A percentile compares a stretch with the other conserved stretches of the same genome.
Evolutionary conservation across 2,329 filamentous ascomycete species (phyloP).

Genomic region (Monilinia polystroma): DNA sequence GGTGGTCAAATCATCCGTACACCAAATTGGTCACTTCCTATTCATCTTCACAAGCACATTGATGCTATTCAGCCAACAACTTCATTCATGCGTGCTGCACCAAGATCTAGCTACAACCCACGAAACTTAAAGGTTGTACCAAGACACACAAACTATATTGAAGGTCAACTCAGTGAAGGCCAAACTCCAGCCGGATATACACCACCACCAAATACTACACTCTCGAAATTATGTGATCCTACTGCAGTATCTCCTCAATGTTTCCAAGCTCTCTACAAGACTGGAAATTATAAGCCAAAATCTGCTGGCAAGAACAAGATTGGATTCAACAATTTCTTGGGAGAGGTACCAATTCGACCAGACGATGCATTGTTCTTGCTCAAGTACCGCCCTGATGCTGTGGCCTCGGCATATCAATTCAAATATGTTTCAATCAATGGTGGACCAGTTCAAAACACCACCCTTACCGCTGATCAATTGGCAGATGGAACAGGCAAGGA

Average conservation of each 20-base stretch:
- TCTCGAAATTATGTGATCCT: slow-evolving; percentile 62
- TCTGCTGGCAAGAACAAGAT: slow-evolving; percentile 30
- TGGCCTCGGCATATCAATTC: slow-evolving; percentile 26
- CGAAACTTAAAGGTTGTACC: neutral
- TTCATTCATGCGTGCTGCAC: slow-evolving; percentile 50
- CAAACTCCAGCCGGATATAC: slow-evolving; percentile 32
- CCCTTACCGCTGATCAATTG: slow-evolving; percentile 25
- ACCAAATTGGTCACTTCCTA: slow-evolving; percentile 57
- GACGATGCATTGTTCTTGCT: slow-evolving; percentile 30
- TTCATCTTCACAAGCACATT: slow-evolving; percentile 56
- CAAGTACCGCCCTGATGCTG: slow-evolving; percentile 31
- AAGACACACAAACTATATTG: slow-evolving; percentile 20
- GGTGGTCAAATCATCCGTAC: slow-evolving; percentile 53
- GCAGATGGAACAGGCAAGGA: slow-evolving; percentile 41
- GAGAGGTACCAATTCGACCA: slow-evolving; percentile 30
- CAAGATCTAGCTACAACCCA: slow-evolving; percentile 16
- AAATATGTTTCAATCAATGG: slow-evolving; percentile 26
- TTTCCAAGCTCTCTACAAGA: slow-evolving; percentile 31
- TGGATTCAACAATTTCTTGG: slow-evolving; percentile 34
- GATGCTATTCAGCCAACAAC: slow-evolving; percentile 61
- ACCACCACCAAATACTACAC: slow-evolving; percentile 37
- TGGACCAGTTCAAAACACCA: slow-evolving; percentile 27
- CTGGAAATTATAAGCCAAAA: slow-evolving; percentile 27
- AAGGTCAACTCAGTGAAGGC: slow-evolving; percentile 11
- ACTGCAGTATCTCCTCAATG: slow-evolving; percentile 30